These are phyloP conservation scores for Rutstroemia sp. DNA, from an alignment of 2,329 filamentous ascomycete species.

Conservation along the genomic window DNA sequence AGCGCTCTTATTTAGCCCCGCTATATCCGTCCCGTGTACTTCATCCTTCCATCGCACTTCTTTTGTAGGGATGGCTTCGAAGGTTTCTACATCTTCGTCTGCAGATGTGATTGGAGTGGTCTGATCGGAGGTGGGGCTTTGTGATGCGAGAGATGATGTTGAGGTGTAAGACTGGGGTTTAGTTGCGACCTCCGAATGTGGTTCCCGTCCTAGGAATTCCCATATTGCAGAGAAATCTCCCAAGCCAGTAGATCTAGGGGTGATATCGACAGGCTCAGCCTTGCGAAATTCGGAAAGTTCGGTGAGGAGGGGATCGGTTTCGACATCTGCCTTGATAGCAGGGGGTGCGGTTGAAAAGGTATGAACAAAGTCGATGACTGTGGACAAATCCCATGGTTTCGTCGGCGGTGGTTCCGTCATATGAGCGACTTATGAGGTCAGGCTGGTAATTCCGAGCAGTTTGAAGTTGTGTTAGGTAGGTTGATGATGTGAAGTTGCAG, in stretches of 20 bases:
- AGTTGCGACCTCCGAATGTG: not conserved
- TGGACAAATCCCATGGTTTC: slow-evolving; percentile 8
- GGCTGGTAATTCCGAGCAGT: not conserved
- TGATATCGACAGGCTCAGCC: not conserved
- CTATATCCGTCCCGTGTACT: not conserved
- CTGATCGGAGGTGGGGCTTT: not conserved
- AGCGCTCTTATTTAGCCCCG: not conserved
- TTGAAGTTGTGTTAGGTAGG: not conserved
- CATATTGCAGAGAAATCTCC: slow-evolving; percentile 6
- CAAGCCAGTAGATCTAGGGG: not conserved
- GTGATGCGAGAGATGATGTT: not conserved
- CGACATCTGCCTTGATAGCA: not conserved
- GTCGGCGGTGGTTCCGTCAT: not conserved
- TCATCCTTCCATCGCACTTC: slow-evolving; percentile 11
- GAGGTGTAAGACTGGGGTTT: not conserved
- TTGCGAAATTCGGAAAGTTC: not conserved
- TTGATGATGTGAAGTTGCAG: not conserved
- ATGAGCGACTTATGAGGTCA: not conserved
- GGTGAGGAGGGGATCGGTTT: not conserved
- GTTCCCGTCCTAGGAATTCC: not conserved
- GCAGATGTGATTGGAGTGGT: not conserved
- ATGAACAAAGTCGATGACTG: slow-evolving; percentile 9
- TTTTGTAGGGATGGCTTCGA: slow-evolving; percentile 3
- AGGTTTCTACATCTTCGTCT: not conserved
- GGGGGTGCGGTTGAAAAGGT: not conserved